Evolutionary conservation across 2,329 filamentous ascomycete species (phyloP), one percentile per base, ranked within the genome.

Genomic region (Bipolaris sorokiniana): DNA sequence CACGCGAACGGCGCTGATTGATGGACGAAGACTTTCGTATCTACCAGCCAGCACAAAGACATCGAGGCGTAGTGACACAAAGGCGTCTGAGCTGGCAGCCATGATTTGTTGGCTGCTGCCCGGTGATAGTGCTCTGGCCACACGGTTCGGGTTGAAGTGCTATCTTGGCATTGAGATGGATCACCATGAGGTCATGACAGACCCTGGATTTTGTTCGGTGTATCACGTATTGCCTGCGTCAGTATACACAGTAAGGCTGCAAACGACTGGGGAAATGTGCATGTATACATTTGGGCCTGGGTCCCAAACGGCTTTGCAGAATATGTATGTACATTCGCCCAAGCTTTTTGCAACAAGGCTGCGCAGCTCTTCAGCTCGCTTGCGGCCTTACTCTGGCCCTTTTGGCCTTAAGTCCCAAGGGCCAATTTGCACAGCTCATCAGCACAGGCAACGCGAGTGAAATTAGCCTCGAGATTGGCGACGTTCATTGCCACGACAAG

Each of bases 31-130:
- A 50, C 46, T 54, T 31, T 23, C 38, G 26, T 41, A 38, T 31
- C 23, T 45, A 40, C 34, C 31, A 7, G 15, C 23, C 34, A 34
- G 36, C 16, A 40, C 15, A 55, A 41, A 16, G 6, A 13, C 34
- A 59, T 46, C 28, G 54, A 51, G 59, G 51, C 48, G 56, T 52
- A 53, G 51, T 59, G 28, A 13, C 61, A 56, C 48, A 34, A 58
- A 62, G 23, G 16, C 59, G 50, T 56, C 48, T 26, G 16, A 49
- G 49, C 38, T 23, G 48, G 31, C 33, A 23, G 11, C 23, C 38
- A 31, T 57, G 45, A 44, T 54, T 49, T 48, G 54, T 57, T 36
- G 54, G 41, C 49, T 49, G 5, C 22, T 36, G 26, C 33, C 44
- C 51, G 26, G 49, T 47, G 51, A 56, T 51, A 45, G 34, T 31